Base-by-base conservation (phyloP, 2,329 filamentous ascomycete genomes). In the Didymella sp. region DNA sequence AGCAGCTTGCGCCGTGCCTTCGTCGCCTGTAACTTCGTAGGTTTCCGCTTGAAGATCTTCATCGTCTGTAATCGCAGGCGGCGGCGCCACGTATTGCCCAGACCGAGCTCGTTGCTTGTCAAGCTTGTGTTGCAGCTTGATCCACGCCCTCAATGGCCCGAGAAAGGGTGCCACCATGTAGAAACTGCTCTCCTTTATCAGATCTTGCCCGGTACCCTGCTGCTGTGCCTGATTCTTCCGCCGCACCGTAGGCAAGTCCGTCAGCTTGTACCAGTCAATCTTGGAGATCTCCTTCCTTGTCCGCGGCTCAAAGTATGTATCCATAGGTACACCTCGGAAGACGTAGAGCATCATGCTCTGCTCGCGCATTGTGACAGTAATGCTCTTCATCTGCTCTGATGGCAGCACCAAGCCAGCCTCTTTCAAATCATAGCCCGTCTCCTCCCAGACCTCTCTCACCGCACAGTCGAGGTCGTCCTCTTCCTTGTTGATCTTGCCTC, bases 161-260 rank as follows among this genome's bases (percentile, higher is more conserved):
- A 98, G 81, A 72, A 99, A 99, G 0, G 94, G 93, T 0, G 92
- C 92, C 17, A 99, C 95, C 91, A 98, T 97, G 78, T 97, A 99
- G 74, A 97, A 98, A 71, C 94, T 97, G 75, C 91, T 92, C 37
- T 87, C 87, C 66, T 89, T 91, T 12, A 85, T 77, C 27, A 79
- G 77, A 12, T 84, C 82, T 31, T 84, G 81, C 13, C 80, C 80
- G 30, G 75, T 75, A 13, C 76, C 79, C 47, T 88, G 83, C 42
- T 86, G 83, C 41, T 86, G 83, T n/a, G 87, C 83, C 51, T 85
- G 82, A 12, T 80, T 80, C 64, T 83, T 87, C 74, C 89, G 90
- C 52, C 88, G 87, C 68, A 91, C 87, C 0, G 90, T 91, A 0
- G 95, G 94, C 24, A 99, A 83, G 59, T 97, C 92, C 0, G 89